Evolutionary conservation across 2,329 filamentous ascomycete species (phyloP), one percentile per base, ranked within the genome.

Genomic region (Daldinia sp.): DNA sequence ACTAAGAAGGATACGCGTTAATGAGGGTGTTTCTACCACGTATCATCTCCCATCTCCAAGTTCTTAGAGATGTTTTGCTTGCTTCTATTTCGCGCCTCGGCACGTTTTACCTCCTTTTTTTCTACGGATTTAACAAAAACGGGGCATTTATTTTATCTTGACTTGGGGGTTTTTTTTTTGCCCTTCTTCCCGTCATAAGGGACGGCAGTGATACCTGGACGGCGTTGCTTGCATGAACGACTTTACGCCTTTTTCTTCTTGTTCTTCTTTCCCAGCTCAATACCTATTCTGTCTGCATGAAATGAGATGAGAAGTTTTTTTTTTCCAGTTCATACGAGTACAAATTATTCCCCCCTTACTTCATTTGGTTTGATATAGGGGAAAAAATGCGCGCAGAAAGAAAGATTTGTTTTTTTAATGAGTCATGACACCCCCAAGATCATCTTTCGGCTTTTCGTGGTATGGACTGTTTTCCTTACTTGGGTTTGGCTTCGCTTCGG

Each of bases 21-120:
- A 63, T 60, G 56, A 37, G 35, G 35, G 49, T 21, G 37, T 27
- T n/a, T n/a, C 32, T 25, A 29, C 50, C 37, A 41, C 37, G 37
- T 11, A 41, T 17, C 37, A n/a, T n/a, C n/a, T n/a, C n/a, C n/a
- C n/a, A n/a, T n/a, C n/a, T n/a, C n/a, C n/a, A n/a, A n/a, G n/a
- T n/a, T n/a, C n/a, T n/a, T n/a, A n/a, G n/a, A n/a, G n/a, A n/a
- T n/a, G n/a, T n/a, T n/a, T n/a, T n/a, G n/a, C n/a, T n/a, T n/a
- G n/a, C n/a, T n/a, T n/a, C n/a, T n/a, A n/a, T n/a, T n/a, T n/a
- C n/a, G n/a, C n/a, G n/a, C n/a, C n/a, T n/a, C n/a, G 21, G 25
- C 39, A 45, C 39, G 39, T 45, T 45, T 25, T 45, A 23, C 15
- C 21, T 45, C 5, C 27, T 45, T 13, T 9, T 45, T 10, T 45